Conservation (phyloP, 768 basidiomycete genomes). For the Sistotremastrum suecicum region DNA sequence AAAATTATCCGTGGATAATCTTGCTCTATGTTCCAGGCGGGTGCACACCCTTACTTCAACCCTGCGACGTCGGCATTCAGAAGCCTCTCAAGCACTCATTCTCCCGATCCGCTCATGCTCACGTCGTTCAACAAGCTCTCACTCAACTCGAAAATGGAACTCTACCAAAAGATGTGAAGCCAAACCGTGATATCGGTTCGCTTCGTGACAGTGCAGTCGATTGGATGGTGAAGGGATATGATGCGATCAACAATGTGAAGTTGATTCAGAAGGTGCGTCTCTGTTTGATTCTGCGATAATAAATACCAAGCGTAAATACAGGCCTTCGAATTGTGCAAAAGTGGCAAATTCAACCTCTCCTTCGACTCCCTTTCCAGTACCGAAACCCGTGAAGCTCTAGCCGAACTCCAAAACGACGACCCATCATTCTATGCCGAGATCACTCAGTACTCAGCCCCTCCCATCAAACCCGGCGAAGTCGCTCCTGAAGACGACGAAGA, state of each 20-base stretch:
- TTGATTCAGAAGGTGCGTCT: slow-evolving; percentile 18
- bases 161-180: slow-evolving; percentile 1
- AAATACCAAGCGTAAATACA: slow-evolving; percentile 2
- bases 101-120: slow-evolving; percentile 18
- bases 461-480: too few species aligned
- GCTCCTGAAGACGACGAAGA: too few species aligned
- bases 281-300: not conserved
- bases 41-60: slow-evolving; percentile 14
- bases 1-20: not conserved
- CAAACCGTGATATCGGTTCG: slow-evolving; percentile 11
- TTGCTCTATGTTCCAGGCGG: too few species aligned
- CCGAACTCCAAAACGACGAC: too few species aligned
- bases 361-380: slow-evolving; percentile 12
- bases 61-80: slow-evolving; percentile 23
- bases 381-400: too few species aligned
- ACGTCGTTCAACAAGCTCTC: slow-evolving; percentile 19
- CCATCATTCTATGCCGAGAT: too few species aligned
- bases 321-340: slow-evolving; percentile 15
- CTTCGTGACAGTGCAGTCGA: slow-evolving; percentile 13
- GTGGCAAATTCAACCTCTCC: slow-evolving; percentile 16
- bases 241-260: slow-evolving; percentile 14
- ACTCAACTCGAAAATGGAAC: slow-evolving; percentile 12
- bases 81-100: slow-evolving; percentile 21
- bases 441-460: too few species aligned
- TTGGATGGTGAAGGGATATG: slow-evolving; percentile 22